These are phyloP conservation scores for Acidiella bohemica DNA, from an alignment of 495 filamentous ascomycete species.

Conservation along the genomic window DNA sequence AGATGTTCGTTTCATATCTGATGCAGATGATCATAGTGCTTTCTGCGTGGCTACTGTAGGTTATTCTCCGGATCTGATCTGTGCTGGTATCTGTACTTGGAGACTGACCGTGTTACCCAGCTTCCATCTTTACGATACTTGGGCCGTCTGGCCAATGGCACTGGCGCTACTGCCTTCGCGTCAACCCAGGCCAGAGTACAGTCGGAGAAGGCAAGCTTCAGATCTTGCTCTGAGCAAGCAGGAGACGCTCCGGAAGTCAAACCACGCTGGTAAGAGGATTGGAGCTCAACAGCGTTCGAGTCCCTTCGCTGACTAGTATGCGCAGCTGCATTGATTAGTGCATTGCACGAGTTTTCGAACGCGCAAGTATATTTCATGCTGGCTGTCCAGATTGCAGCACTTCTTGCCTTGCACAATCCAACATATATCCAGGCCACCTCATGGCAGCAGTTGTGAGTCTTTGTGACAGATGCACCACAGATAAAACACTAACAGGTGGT, in stretches of 20 bases:
- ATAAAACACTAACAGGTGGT: constrained; percentile 2
- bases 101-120: too few relatives aligned
- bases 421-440: constrained; percentile 2
- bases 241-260: too few relatives aligned
- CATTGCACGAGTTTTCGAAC: constrained; percentile 2
- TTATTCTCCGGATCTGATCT: too few relatives aligned
- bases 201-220: too few relatives aligned
- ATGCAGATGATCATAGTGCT: constrained; percentile 4
- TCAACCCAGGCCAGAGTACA: neutral
- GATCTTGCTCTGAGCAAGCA: too few relatives aligned
- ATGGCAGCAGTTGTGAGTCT: neutral
- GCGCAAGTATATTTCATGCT: constrained; percentile 12
- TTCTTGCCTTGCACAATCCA: constrained; percentile 4
- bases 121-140: constrained; percentile 2
- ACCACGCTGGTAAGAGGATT: too few relatives aligned
- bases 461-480: neutral
- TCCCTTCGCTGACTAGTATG: too few relatives aligned
- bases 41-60: constrained; percentile 1
- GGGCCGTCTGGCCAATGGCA: neutral
- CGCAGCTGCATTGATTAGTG: neutral
- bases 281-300: too few relatives aligned
- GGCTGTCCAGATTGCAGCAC: constrained; percentile 2
- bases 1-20: constrained; percentile 8
- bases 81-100: too few relatives aligned
- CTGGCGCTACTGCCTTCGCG: neutral